These are phyloP conservation scores for Gloeophyllum trabeum DNA, from an alignment of 768 basidiomycete genomes.

Conservation along the genomic window DNA sequence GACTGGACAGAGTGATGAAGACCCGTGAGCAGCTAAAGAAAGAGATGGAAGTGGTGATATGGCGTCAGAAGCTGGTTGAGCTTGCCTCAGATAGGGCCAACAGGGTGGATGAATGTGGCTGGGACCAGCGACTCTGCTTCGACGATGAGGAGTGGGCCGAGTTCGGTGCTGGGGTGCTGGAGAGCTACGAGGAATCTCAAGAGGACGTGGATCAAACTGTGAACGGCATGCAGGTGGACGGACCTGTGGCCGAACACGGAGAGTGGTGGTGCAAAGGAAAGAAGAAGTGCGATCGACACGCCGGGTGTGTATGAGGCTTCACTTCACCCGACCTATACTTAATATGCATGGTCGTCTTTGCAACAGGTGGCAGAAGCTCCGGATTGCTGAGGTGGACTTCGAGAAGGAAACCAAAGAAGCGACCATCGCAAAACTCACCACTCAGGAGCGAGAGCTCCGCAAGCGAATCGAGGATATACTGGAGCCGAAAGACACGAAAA, in stretches of 20 bases:
- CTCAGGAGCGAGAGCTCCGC: conserved; percentile 68
- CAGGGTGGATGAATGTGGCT: conserved; percentile 66
- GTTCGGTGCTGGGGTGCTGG: conserved; percentile 53
- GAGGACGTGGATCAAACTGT: conserved; percentile 30
- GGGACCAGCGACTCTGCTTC: conserved; percentile 79
- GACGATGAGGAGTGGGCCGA: conserved; percentile 74
- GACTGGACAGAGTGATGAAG: conserved; percentile 45
- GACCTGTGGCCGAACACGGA: conserved; percentile 16
- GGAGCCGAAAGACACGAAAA: conserved; percentile 14
- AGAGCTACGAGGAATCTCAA: conserved; percentile 50
- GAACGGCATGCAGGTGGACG: conserved; percentile 29
- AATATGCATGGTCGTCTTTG: too few species aligned
- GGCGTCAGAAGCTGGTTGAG: conserved; percentile 60
- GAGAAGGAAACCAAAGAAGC: conserved; percentile 72
- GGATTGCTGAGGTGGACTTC: conserved; percentile 57
- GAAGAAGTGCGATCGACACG: conserved; percentile 69
- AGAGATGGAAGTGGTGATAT: conserved; percentile 56
- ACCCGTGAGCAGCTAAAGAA: conserved; percentile 55
- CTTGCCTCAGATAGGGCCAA: conserved; percentile 60
- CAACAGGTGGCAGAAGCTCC: conserved; percentile 78
- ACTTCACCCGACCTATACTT: too few species aligned
- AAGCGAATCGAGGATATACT: conserved; percentile 67
- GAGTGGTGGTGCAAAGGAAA: conserved; percentile 79
- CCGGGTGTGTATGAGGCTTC: conserved; percentile 36
- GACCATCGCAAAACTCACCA: conserved; percentile 52